These are phyloP conservation scores for Lentinula lateritia DNA, from an alignment of 768 basidiomycete species.

Conservation along the genomic window DNA sequence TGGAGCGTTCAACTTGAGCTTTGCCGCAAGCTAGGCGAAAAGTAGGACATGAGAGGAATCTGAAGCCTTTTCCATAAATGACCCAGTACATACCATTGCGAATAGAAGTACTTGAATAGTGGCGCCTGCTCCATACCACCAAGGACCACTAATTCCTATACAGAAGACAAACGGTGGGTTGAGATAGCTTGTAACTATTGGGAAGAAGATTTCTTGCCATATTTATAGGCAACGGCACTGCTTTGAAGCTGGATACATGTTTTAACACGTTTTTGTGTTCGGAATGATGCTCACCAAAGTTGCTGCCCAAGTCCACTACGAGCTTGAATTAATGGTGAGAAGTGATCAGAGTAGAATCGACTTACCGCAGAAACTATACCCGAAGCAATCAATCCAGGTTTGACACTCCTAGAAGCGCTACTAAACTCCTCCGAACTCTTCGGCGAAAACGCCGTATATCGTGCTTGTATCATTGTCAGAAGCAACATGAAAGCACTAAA, in stretches of 20 bases:
- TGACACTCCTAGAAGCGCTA: constrained; percentile 76
- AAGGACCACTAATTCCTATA: constrained; percentile 69
- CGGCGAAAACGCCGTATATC: constrained; percentile 80
- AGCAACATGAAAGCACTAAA: constrained; percentile 79
- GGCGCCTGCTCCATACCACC: constrained; percentile 69
- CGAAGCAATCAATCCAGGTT: constrained; percentile 87
- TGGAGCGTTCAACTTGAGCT: constrained; percentile 88
- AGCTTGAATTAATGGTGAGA: neutral
- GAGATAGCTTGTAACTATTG: no score
- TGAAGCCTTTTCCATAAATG: neutral
- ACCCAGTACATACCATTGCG: constrained; percentile 47
- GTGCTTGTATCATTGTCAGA: constrained; percentile 74
- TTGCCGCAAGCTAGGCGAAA: constrained; percentile 65
- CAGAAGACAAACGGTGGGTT: neutral
- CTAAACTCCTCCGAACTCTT: constrained; percentile 80
- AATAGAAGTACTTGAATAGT: constrained; percentile 65
- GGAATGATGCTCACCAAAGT: constrained; percentile 45
- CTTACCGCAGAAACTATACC: constrained; percentile 77
- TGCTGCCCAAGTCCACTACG: constrained; percentile 40
- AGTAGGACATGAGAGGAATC: neutral
- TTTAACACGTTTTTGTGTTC: neutral
- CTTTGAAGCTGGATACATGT: constrained; percentile 54
- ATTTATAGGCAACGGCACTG: constrained; percentile 81
- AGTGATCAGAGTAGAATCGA: neutral
- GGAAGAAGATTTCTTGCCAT: constrained; percentile 30